Evolutionary conservation across 129 eudicot species (phyloP).

Genomic region (Flaveria robusta): DNA sequence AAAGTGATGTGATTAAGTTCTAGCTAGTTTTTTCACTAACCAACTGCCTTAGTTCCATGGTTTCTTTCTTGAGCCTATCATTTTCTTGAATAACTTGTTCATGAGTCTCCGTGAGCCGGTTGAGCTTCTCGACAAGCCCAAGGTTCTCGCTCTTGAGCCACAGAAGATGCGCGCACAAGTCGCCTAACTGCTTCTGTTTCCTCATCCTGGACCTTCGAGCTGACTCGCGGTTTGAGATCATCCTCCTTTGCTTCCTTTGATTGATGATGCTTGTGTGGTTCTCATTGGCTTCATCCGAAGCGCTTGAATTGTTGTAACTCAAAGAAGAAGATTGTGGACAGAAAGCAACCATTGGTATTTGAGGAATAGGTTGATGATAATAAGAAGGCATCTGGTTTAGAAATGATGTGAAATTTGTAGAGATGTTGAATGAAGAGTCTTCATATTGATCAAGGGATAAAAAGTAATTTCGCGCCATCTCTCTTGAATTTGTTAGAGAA

Average conservation of each 20-base stretch:
- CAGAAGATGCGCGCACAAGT: constrained; percentile 70
- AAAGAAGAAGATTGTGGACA: constrained; percentile 49
- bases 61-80: constrained; percentile 64
- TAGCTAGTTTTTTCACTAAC: constrained; percentile 56
- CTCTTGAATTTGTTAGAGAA: neutral
- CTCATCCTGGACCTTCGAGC: constrained; percentile 92
- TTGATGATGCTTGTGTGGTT: constrained; percentile 52
- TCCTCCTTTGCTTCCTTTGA: constrained; percentile 77
- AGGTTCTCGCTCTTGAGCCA: constrained; percentile 69
- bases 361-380: constrained; percentile 34
- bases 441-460: constrained; percentile 43
- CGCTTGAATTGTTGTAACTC: constrained; percentile 55
- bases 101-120: constrained; percentile 50
- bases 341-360: constrained; percentile 41
- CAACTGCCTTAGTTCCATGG: constrained; percentile 53
- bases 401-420: constrained; percentile 39
- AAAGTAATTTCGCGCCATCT: constrained; percentile 42
- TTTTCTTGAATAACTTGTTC: constrained; percentile 64
- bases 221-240: constrained; percentile 85
- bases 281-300: constrained; percentile 86
- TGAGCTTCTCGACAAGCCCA: constrained; percentile 62
- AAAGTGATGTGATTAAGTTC: constrained; percentile 45
- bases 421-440: constrained; percentile 40
- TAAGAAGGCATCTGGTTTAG: constrained; percentile 42
- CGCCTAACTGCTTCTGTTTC: constrained; percentile 85